These are phyloP conservation scores for Colletotrichum sp. DNA, from an alignment of 2,329 filamentous ascomycete genomes.

Conservation along the genomic window DNA sequence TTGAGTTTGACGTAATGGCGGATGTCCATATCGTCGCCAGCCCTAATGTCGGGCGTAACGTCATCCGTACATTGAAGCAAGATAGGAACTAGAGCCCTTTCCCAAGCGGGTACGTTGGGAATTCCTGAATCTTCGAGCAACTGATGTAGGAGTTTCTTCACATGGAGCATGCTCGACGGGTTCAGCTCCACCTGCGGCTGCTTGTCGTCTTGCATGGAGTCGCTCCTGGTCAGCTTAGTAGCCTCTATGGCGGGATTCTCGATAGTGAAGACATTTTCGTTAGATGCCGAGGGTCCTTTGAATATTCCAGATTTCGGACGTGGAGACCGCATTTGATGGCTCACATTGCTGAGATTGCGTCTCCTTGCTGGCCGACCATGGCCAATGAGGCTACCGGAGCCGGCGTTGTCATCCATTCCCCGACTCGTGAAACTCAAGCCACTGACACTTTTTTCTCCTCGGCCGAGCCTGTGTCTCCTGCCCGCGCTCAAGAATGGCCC, in stretches of 20 bases:
- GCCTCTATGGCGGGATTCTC: constrained; percentile 50
- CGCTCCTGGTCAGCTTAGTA: constrained; percentile 72
- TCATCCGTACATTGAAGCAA: constrained; percentile 91
- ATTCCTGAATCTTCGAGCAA: constrained; percentile 80
- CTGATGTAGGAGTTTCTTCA: constrained; percentile 83
- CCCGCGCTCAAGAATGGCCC: constrained; percentile 74
- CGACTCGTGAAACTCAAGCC: constrained; percentile 73
- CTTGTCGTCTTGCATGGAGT: constrained; percentile 78
- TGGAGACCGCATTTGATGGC: constrained; percentile 77
- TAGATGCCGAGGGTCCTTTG: constrained; percentile 59
- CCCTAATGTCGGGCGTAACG: constrained; percentile 89
- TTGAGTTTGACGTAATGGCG: constrained; percentile 97
- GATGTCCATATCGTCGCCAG: constrained; percentile 95
- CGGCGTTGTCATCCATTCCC: constrained; percentile 69
- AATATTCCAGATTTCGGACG: constrained; percentile 64
- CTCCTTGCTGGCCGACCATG: constrained; percentile 69
- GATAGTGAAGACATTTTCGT: constrained; percentile 52
- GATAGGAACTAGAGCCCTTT: constrained; percentile 88
- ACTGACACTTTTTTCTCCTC: constrained; percentile 76
- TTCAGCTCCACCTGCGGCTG: constrained; percentile 85
- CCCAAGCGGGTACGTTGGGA: constrained; percentile 78
- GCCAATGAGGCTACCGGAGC: constrained; percentile 61
- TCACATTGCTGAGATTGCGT: constrained; percentile 85
- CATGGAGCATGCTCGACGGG: constrained; percentile 84
- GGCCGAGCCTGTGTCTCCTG: constrained; percentile 76